phyloP scores from a whole-genome alignment of 2,329 filamentous ascomycete genomes.

The Diaporthe vaccinii region DNA sequence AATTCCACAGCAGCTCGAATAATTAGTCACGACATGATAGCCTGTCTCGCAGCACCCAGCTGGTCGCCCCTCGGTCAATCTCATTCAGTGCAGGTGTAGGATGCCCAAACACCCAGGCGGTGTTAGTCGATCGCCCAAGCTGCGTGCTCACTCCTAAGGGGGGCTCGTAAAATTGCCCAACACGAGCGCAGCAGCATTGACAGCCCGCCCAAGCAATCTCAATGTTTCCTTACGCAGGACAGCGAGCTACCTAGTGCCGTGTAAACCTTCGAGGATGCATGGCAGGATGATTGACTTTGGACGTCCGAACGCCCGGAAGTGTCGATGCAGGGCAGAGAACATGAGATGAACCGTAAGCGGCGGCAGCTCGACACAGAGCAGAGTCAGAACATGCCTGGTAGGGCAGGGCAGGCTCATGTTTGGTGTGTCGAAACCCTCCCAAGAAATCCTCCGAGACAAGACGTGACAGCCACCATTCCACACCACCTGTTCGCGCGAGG shows the following conservation, averaged over 20 bases:
- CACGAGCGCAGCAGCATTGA: conserved; percentile 5
- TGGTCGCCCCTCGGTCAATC: conserved; percentile 4
- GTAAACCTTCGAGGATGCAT: conserved; percentile 25
- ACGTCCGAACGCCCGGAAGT: conserved; percentile 2
- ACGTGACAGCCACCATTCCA: conserved; percentile 33
- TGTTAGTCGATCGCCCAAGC: conserved; percentile 17
- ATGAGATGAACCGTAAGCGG: conserved; percentile 28
- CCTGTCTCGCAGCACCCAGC: background rate
- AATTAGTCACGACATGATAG: background rate
- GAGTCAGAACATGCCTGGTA: conserved; percentile 11
- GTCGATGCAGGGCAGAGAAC: conserved; percentile 11
- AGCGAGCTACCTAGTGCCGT: background rate
- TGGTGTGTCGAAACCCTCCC: conserved; percentile 8
- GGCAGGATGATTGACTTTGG: background rate
- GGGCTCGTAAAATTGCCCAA: conserved; percentile 1
- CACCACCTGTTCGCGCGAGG: conserved; percentile 15
- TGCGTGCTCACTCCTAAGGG: background rate
- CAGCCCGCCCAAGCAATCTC: conserved; percentile 14
- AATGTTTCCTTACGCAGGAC: conserved; percentile 1
- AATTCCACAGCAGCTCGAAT: conserved; percentile 17
- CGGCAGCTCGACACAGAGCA: background rate
- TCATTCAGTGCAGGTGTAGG: conserved; percentile 20
- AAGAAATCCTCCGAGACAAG: conserved; percentile 27
- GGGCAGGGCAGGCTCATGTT: conserved; percentile 19
- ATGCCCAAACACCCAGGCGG: conserved; percentile 12